Conservation (phyloP, 1,284 basidiomycete species). For the Bjerkandera adusta region DNA sequence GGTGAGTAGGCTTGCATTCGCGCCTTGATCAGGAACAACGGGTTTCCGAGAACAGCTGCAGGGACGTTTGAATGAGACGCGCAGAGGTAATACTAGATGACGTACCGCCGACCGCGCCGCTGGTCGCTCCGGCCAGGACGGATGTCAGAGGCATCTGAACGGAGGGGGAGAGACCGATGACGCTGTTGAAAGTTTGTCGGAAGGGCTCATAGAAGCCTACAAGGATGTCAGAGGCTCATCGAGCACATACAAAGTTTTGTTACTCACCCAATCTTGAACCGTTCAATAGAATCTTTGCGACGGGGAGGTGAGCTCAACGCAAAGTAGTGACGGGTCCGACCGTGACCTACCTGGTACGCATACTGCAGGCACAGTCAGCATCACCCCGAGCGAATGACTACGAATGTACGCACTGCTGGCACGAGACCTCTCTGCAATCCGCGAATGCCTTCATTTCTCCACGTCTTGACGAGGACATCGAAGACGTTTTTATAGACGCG, state of each 20-base stretch:
- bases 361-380: slow-evolving; percentile 74
- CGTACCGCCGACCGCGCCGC: slow-evolving; percentile 87
- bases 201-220: slow-evolving; percentile 96
- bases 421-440: slow-evolving; percentile 90
- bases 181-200: slow-evolving; percentile 67
- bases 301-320: neutral
- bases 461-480: slow-evolving; percentile 90
- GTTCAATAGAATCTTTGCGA: slow-evolving; percentile 80
- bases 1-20: slow-evolving; percentile 98
- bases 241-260: neutral
- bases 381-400: slow-evolving; percentile 3
- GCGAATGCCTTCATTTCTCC: slow-evolving; percentile 85
- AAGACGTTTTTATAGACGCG: slow-evolving; percentile 88
- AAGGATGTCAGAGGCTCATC: slow-evolving; percentile 4
- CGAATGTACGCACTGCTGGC: slow-evolving; percentile 70
- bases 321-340: neutral
- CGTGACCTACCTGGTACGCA: slow-evolving; percentile 73
- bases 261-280: slow-evolving; percentile 86
- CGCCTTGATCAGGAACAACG: slow-evolving; percentile 95
- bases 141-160: slow-evolving; percentile 75
- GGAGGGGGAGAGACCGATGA: slow-evolving; percentile 61
- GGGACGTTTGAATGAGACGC: neutral
- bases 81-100: too few relatives aligned
- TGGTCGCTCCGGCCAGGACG: slow-evolving; percentile 82
- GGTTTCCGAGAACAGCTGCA: slow-evolving; percentile 88